Base-by-base conservation (phyloP, 1,284 basidiomycete genomes). In the Malassezia equina region DNA sequence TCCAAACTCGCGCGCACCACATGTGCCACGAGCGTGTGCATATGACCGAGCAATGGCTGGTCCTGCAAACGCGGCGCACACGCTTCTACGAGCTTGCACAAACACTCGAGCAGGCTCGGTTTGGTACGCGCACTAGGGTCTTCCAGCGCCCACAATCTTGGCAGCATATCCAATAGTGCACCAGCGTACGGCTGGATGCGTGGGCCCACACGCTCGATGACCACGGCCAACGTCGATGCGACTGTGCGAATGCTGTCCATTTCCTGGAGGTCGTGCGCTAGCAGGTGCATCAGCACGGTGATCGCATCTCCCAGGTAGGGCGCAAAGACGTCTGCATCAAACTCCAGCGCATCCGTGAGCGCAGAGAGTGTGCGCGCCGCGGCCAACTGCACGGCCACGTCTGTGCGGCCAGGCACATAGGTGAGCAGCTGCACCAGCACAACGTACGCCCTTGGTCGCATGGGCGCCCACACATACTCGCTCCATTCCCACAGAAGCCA, bases 401-500 rank as follows among this genome's bases (percentile, higher is more conserved):
- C 71, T 9, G 64, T 69, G 45, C 61, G 55, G 8, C 61, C 58
- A 3, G 58, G 57, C 23, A 61, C 50, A 17, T 61, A 52, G 29
- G 52, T 41, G 8, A 71, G 60, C n/a, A 74, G 53, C 19, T 62
- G 59, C 1, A 69, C 65, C 13, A 74, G 62, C 24, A 66, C 51
- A 2, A 61, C 52, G 46, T 73, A 74, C 1, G 67, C 64, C 6
- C 52, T 53, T 1, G 63, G 48, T 8, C 60, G 59, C n/a, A 59
- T 47, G 24, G 54, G 47, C n/a, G 49, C 28, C 5, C 44, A 51
- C 4, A 74, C 61, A 24, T 67, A 62, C 33, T 74, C 71, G 17
- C 65, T 68, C 67, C 69, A 74, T 28, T 68, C 64, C 60, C 62
- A 71, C 9, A 74, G 47, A 13, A 74, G 41, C 62, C 62, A 67